Evolutionary conservation across 371 early-diverging fungal species (phyloP), one percentile per base, ranked within the genome.

Genomic region (Entomophthora muscae): DNA sequence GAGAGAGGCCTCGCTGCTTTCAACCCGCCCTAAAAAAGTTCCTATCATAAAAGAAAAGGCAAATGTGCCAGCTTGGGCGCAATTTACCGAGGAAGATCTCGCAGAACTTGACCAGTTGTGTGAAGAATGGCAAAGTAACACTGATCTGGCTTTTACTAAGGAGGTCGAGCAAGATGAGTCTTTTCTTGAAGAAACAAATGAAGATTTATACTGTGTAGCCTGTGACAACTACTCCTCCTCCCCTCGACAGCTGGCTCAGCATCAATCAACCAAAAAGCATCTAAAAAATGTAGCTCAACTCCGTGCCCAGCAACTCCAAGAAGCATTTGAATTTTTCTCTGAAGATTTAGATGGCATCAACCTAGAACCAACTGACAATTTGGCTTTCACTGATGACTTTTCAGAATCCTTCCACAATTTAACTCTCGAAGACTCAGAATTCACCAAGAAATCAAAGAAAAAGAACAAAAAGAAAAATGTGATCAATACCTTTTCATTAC

Each of bases 171-270:
- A 69, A 74, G 0, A 66, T 66, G 1, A 70, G 72, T 1, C 71
- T 68, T 3, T 68, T 67, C 7, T 70, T 1, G 75, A 75, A 31
- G 68, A 73, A 0, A 66, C 57, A 21, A 74, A 77, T 26, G 71
- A 71, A 3, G 81, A 78, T 26, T 79, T 79, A 58, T 85, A 81
- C 60, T 93, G 93, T 70, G 81, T 82, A n/a, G 86, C 86, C 0
- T 93, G 93, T 65, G 79, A 84, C 64, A 90, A 85, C 69, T 71
- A 69, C 31, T 93, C 90, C 72, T 79, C 83, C 66, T 82, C 81
- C 23, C 81, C 83, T 62, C 72, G 77, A n/a, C 87, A 88, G 69
- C 81, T 79, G 72, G 70, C 72, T 31, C 87, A 82, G 57, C 93
- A 93, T 67, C 86, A 88, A 69, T 71, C 72, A 64, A 85, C 85